Base-by-base conservation (phyloP, 2,329 filamentous ascomycete species). In the Colletotrichum camelliae region DNA sequence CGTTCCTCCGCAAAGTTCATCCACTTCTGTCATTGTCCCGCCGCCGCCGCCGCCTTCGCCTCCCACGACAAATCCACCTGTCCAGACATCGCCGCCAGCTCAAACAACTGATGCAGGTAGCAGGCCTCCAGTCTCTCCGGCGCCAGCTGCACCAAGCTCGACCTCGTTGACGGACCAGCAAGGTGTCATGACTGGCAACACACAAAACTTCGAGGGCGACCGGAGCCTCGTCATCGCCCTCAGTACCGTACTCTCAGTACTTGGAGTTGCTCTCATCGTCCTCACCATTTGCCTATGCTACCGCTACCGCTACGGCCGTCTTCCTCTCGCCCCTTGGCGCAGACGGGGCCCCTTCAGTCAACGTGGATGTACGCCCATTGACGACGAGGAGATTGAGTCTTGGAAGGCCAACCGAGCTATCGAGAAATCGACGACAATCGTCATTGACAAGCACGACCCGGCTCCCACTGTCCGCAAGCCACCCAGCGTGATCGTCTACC, bases 361-460 rank as follows among this genome's bases (percentile, higher is more conserved):
- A 67, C 69, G 73, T 21, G 90, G 90, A 64, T 90, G 90, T 60
- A 90, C 91, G 0, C 91, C 92, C 15, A 92, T 93, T 75, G 88
- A 90, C 77, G 92, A 93, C 79, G 91, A 93, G 75, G 92, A 93
- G 81, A 93, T 93, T 74, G 90, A 90, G 78, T 91, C 90, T 5
- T 93, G 92, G 92, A 92, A 90, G 80, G 83, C 84, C 33, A 78
- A 67, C 18, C 66, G 70, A 13, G 62, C 79, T 52, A 67, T 79
- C 55, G 81, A 85, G 78, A 83, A 85, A 80, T 78, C 79, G 15
- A 77, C 76, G 71, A 77, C 57, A 81, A 84, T 70, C 5, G 27
- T 74, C 24, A 48, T 72, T 73, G 81, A 79, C 37, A 84, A 84
- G 73, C 83, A 84, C 58, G 77, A 81, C n/a, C 86, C 86, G 10